These are phyloP conservation scores for Coffea canephora DNA, from an alignment of 257 asterid genomes.

Conservation along the genomic window DNA sequence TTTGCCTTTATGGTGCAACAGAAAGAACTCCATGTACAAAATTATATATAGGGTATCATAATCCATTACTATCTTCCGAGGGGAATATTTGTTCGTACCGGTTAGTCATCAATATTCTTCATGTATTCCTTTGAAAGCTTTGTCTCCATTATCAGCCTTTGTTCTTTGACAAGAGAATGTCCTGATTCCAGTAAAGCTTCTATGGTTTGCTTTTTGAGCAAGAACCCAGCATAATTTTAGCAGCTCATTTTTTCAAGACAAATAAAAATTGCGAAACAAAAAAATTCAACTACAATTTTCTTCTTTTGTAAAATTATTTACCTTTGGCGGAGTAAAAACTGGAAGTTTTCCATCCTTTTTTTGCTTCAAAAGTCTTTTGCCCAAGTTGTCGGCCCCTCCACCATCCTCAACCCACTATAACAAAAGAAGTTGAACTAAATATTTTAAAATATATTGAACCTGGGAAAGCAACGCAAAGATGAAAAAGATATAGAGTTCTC, in stretches of 20 bases:
- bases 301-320: slow-evolving; percentile 18
- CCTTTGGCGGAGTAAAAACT: slow-evolving; percentile 79
- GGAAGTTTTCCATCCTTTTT: slow-evolving; percentile 76
- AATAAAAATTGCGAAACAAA: not conserved
- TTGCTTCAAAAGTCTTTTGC: slow-evolving; percentile 59
- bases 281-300: not conserved
- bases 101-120: slow-evolving; percentile 80
- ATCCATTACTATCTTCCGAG: not conserved
- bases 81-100: not conserved
- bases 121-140: slow-evolving; percentile 94
- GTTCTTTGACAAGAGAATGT: slow-evolving; percentile 68
- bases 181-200: slow-evolving; percentile 84
- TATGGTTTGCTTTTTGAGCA: slow-evolving; percentile 64
- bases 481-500: slow-evolving; percentile 4
- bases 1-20: not conserved
- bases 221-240: slow-evolving; percentile 9
- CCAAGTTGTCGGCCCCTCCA: slow-evolving; percentile 79
- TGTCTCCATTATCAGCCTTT: slow-evolving; percentile 61
- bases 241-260: not conserved
- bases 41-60: not conserved
- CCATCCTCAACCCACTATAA: slow-evolving; percentile 73
- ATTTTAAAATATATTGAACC: not conserved
- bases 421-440: not conserved
- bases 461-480: not conserved
- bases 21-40: slow-evolving; percentile 6